phyloP scores from a whole-genome alignment of 1,139 yeast genomes.

The Kodamaea sp. region DNA sequence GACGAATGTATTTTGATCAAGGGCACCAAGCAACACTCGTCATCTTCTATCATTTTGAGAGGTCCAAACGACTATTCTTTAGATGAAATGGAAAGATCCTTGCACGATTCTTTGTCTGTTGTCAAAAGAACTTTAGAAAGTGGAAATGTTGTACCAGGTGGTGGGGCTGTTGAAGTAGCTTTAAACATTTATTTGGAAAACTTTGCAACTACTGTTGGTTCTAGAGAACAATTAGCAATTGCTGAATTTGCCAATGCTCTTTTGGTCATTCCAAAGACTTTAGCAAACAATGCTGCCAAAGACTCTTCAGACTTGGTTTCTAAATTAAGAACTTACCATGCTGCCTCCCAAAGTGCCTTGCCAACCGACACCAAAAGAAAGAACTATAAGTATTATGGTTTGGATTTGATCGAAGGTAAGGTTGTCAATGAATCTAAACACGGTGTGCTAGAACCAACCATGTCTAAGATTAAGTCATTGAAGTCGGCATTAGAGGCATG shows the following conservation, averaged over 20 bases:
- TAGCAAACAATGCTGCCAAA: slow-evolving; percentile 97
- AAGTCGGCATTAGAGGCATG: slow-evolving; percentile 98
- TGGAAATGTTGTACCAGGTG: slow-evolving; percentile 96
- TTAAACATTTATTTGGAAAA: slow-evolving; percentile 91
- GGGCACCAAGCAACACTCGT: slow-evolving; percentile 91
- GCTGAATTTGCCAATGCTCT: slow-evolving; percentile 94
- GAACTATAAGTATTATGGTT: slow-evolving; percentile 84
- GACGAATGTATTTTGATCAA: slow-evolving; percentile 95
- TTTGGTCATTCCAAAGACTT: slow-evolving; percentile 89
- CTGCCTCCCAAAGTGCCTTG: slow-evolving; percentile 86
- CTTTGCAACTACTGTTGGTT: slow-evolving; percentile 96
- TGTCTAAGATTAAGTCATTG: slow-evolving; percentile 86
- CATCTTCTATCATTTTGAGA: slow-evolving; percentile 87
- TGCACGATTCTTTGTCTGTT: slow-evolving; percentile 91
- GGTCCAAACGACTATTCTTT: slow-evolving; percentile 95
- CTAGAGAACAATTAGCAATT: slow-evolving; percentile 96
- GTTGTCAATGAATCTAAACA: slow-evolving; percentile 78
- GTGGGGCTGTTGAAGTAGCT: slow-evolving; percentile 98
- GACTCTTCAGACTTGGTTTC: slow-evolving; percentile 94
- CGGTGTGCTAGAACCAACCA: slow-evolving; percentile 94
- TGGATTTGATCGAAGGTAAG: slow-evolving; percentile 87
- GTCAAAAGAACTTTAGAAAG: slow-evolving; percentile 95
- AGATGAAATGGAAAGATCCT: slow-evolving; percentile 97
- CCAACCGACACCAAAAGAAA: slow-evolving; percentile 79
- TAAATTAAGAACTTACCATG: slow-evolving; percentile 92